A percentile compares a stretch with the other conserved stretches of the same genome.
phyloP scores from a whole-genome alignment of 306 rosid genomes.

The Sindora glabra region DNA sequence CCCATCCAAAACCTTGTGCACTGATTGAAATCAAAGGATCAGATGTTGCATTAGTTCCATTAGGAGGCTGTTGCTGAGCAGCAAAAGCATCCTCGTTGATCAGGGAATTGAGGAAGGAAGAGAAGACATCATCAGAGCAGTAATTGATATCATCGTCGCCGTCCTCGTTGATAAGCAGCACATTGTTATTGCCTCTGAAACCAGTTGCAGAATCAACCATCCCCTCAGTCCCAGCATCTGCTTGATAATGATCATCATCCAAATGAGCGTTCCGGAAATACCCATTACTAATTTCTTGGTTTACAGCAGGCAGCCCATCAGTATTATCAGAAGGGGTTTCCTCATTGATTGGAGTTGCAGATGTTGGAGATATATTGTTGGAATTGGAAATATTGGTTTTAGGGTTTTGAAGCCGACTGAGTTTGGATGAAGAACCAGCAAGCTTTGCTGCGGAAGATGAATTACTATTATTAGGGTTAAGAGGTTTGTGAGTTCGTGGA shows the following conservation, averaged over 20 bases:
- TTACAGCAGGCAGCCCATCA: neutral
- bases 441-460: neutral
- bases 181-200: slow-evolving; percentile 6
- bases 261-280: neutral
- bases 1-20: slow-evolving; percentile 25
- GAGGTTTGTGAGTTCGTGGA: slow-evolving; percentile 86
- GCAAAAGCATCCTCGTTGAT: slow-evolving; percentile 64
- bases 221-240: neutral
- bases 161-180: neutral
- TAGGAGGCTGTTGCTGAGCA: slow-evolving; percentile 21
- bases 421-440: neutral
- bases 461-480: slow-evolving; percentile 4
- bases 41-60: neutral
- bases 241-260: neutral
- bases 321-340: neutral
- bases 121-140: slow-evolving; percentile 51
- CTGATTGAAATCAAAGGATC: slow-evolving; percentile 16
- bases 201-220: slow-evolving; percentile 17
- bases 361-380: neutral
- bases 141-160: slow-evolving; percentile 30
- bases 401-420: no score
- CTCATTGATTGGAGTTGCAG: neutral
- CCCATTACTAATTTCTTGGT: neutral
- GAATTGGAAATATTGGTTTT: no score
- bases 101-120: slow-evolving; percentile 66